A percentile compares a stretch with the other conserved stretches of the same genome.
These are phyloP conservation scores for Cladochytrium tenue DNA, from an alignment of 371 early-diverging fungal genomes.

Conservation along the genomic window DNA sequence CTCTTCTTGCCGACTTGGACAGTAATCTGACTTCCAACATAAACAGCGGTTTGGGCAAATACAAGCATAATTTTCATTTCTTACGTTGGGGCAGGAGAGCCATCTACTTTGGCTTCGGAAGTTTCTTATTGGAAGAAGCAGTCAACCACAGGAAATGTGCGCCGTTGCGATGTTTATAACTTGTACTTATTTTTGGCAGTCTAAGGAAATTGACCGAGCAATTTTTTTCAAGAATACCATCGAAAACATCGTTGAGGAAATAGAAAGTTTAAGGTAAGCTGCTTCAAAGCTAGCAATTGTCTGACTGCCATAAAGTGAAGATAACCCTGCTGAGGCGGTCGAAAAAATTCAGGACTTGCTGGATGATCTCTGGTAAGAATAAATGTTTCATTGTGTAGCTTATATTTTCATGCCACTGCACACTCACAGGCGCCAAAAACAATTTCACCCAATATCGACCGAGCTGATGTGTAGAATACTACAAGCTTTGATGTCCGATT, in stretches of 20 bases:
- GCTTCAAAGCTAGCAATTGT: neutral
- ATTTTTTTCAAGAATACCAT: slow-evolving; percentile 20
- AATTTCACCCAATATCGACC: slow-evolving; percentile 32
- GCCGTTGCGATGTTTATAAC: neutral
- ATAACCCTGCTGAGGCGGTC: slow-evolving; percentile 28
- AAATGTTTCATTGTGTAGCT: neutral
- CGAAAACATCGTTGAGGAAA: slow-evolving; percentile 8
- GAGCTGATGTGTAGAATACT: slow-evolving; percentile 41
- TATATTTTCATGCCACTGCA: neutral
- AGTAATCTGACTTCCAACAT: slow-evolving; percentile 24
- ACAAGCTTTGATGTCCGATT: slow-evolving; percentile 31
- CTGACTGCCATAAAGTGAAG: slow-evolving; percentile 3
- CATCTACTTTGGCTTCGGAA: neutral
- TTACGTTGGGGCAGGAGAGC: neutral
- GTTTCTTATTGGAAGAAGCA: slow-evolving; percentile 9
- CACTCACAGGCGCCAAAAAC: slow-evolving; percentile 37
- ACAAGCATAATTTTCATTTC: slow-evolving; percentile 1
- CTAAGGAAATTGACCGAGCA: slow-evolving; percentile 19
- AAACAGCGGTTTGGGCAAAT: neutral
- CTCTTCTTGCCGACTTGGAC: slow-evolving; percentile 45
- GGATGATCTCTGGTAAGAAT: slow-evolving; percentile 50
- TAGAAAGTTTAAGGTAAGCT: slow-evolving; percentile 17
- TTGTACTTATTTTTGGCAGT: slow-evolving; percentile 7
- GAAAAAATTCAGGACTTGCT: slow-evolving; percentile 44
- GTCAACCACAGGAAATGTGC: slow-evolving; percentile 12